phyloP scores from a whole-genome alignment of 371 early-diverging fungal genomes.

The Mucor ambiguus region DNA sequence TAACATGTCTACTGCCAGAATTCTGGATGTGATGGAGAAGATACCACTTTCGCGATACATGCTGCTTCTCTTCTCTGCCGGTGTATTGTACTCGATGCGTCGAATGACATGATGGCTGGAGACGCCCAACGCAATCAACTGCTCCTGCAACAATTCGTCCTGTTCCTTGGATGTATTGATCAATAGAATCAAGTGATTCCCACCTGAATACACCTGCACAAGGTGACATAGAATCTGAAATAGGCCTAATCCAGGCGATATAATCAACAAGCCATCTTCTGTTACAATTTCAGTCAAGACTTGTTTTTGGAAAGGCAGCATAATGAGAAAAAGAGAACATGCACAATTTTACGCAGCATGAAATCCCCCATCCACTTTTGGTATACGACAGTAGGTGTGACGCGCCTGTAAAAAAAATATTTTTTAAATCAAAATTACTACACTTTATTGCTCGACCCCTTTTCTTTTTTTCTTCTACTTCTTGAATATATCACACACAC shows the following conservation, averaged over 20 bases:
- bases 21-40: conserved; percentile 85
- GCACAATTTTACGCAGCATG: background rate
- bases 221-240: conserved; percentile 68
- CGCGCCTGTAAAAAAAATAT: background rate
- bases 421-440: conserved; percentile 13
- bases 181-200: conserved; percentile 78
- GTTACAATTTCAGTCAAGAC: conserved; percentile 69
- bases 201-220: conserved; percentile 71
- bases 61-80: conserved; percentile 59
- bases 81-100: conserved; percentile 68
- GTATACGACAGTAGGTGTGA: background rate
- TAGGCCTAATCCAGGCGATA: conserved; percentile 84
- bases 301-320: conserved; percentile 71
- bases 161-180: conserved; percentile 77
- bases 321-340: background rate
- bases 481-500: background rate
- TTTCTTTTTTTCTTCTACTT: conserved; percentile 5
- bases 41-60: conserved; percentile 90
- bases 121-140: conserved; percentile 50
- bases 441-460: background rate
- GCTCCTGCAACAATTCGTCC: conserved; percentile 60
- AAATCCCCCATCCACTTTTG: no score
- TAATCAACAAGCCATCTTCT: conserved; percentile 84
- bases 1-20: conserved; percentile 94
- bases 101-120: conserved; percentile 42